Conservation (phyloP, 1,139 yeast species). For the Blastobotrys indianensis region DNA sequence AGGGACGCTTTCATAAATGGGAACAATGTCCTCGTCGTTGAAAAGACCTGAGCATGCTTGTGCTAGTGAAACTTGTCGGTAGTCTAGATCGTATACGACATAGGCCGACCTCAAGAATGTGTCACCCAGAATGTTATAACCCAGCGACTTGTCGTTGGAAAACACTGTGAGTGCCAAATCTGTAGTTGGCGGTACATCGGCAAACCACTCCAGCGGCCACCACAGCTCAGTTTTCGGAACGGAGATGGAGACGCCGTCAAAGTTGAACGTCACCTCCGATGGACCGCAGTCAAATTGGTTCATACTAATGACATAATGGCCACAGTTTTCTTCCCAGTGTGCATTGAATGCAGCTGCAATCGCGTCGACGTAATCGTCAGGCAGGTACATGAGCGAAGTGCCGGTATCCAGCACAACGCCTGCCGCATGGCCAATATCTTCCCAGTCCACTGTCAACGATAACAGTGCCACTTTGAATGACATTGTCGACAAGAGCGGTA, state of each 20-base stretch:
- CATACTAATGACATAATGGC: conserved; percentile 36
- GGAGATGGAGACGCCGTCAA: conserved; percentile 39
- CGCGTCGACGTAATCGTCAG: conserved; percentile 22
- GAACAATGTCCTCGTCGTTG: conserved; percentile 1
- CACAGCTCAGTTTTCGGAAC: conserved; percentile 40
- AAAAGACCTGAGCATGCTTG: conserved; percentile 11
- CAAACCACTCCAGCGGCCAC: conserved; percentile 26
- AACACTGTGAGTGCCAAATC: conserved; percentile 22
- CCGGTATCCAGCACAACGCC: conserved; percentile 34
- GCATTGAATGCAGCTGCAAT: conserved; percentile 32
- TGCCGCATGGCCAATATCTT: background rate
- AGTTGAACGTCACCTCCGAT: conserved; percentile 33
- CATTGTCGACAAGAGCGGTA: conserved; percentile 34
- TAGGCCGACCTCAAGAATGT: conserved; percentile 68
- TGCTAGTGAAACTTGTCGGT: conserved; percentile 21
- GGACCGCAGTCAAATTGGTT: conserved; percentile 25
- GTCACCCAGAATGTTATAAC: conserved; percentile 51
- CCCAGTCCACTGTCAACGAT: conserved; percentile 11
- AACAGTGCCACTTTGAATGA: conserved; percentile 16
- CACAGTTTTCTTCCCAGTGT: conserved; percentile 30
- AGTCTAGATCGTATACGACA: conserved; percentile 59
- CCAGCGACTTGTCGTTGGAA: conserved; percentile 22
- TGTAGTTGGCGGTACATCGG: conserved; percentile 15
- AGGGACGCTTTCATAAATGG: background rate
- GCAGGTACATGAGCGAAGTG: conserved; percentile 33